Base-by-base conservation (phyloP, 441 rosid species). In the Theobroma grandiflorum region DNA sequence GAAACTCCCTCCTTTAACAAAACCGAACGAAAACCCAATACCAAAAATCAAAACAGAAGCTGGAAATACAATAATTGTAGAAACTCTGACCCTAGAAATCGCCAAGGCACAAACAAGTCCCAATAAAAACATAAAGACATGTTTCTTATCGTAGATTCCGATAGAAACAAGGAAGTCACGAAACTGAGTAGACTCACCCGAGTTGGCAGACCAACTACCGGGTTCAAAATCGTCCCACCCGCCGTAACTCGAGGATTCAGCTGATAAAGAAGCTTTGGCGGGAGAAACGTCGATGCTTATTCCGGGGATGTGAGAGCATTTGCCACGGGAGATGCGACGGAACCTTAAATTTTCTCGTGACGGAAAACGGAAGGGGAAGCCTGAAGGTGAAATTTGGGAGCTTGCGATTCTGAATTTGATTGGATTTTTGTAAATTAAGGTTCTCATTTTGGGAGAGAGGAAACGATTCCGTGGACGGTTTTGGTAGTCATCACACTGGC, bases 171-270 rank as follows among this genome's bases (percentile, higher is more conserved):
- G 81, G 72, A 93, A 88, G 61, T 81, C 72, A 78, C 83, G 88
- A 78, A 89, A 66, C 77, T 53, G 87, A 74, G 76, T 72, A 45
- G 90, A 83, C 88, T 87, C 91, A 75, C 85, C 92, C 6, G 86
- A 83, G 79, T 68, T 43, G 47, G 45, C 53, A 55, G 82, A 67
- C 75, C 82, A 89, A 47, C 81, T 85, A 47, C 49, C 81, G 64
- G 75, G 84, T 40, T 74, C 75, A 26, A 77, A 35, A 58, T 88
- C 91, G 53, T 88, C 91, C 97, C 97, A 92, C 6, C 97, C 97
- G 31, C 91, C 89, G 50, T 63, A 92, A 84, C 59, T 75, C 65
- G 80, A 76, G 15, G 86, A 74, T 18, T 72, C 77, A 16, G 80
- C 49, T 3, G 75, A 53, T 11, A 79, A 38, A 18, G 78, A 66